Base-by-base conservation (phyloP, 345 rosid genomes). In the Fremontodendron californicum region DNA sequence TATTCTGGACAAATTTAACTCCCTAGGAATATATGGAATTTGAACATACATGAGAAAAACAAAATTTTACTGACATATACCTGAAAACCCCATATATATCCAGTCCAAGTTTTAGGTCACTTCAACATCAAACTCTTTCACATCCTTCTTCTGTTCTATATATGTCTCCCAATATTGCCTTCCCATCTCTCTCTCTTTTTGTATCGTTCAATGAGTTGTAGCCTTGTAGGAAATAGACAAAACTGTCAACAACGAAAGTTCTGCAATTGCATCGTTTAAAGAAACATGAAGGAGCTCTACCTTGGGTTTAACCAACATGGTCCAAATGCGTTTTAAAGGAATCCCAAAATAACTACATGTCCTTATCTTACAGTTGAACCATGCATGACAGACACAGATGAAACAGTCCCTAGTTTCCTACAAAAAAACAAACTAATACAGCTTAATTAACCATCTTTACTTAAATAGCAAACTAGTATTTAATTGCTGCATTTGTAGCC, bases 361-460 rank as follows among this genome's bases (percentile, higher is more conserved):
- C 81, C 77, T 70, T 78, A 39, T 77, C 85, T 39, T 62, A 81
- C 83, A 76, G 73, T 70, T 71, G 37, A 71, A 39, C 52, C 78
- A 62, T 40, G 78, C 82, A 69, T 58, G 74, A 78, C 80, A 73
- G 40, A 58, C 74, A 75, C 82, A 78, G 80, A 76, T 46, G 68
- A 78, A 74, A 54, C 80, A 84, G 86, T 74, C 76, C 58, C 77
- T 82, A 74, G 58, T 78, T 75, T 79, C 81, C 79, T 63, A 81
- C 86, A 82, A 82, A 57, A 82, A 78, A 79, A 84, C 83, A 81
- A 87, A 75, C 74, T 40, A 62, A 60, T 64, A 67, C 81, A 54
- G 74, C 66, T 78, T 31, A 79, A n/a, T n/a, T n/a, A n/a, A 71
- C 49, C 61, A 55, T 27, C 18, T 67, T 40, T 16, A 78, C 79